phyloP scores from a whole-genome alignment of 768 basidiomycete species.

The Tylopilus balloui region DNA sequence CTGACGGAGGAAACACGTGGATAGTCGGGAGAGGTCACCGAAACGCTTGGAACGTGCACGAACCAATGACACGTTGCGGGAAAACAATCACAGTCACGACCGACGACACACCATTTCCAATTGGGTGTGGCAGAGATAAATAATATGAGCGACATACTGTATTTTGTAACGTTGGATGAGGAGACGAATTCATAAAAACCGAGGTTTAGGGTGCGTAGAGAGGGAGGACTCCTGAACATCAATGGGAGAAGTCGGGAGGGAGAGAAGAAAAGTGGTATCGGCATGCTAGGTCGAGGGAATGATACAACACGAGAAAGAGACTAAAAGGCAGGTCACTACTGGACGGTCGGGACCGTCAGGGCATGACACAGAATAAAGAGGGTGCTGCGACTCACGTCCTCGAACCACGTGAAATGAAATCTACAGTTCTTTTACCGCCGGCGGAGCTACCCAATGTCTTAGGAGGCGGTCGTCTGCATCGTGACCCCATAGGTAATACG shows the following conservation, averaged over 20 bases:
- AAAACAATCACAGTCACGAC: neutral
- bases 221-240: neutral
- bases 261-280: neutral
- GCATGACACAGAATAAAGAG: neutral
- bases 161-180: slow-evolving; percentile 1
- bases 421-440: slow-evolving; percentile 27
- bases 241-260: neutral
- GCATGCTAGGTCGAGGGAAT: neutral
- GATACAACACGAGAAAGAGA: slow-evolving; percentile 10
- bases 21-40: too few relatives aligned
- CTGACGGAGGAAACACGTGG: too few relatives aligned
- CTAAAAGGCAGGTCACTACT: neutral
- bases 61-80: neutral
- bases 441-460: slow-evolving; percentile 21
- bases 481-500: slow-evolving; percentile 62
- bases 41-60: too few relatives aligned
- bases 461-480: slow-evolving; percentile 32
- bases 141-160: slow-evolving; percentile 6
- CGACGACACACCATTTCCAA: neutral
- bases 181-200: slow-evolving; percentile 2
- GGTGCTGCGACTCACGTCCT: slow-evolving; percentile 9
- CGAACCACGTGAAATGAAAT: neutral
- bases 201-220: neutral
- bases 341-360: neutral
- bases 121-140: neutral